Conservation (phyloP, 257 asterid species). For the Phtheirospermum japonicum region DNA sequence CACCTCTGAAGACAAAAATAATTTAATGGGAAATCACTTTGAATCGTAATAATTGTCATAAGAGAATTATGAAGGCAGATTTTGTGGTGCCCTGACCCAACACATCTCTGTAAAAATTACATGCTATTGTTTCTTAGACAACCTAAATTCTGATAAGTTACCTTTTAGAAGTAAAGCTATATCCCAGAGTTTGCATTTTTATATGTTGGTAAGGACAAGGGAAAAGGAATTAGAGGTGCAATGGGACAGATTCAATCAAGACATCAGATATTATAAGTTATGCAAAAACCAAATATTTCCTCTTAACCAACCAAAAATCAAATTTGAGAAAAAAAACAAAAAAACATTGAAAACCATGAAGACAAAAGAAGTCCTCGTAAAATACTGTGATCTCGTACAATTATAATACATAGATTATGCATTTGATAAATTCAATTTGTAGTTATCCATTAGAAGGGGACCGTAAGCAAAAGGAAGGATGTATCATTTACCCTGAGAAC, state of each 20-base stretch:
- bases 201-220: not conserved
- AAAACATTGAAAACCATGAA: not conserved
- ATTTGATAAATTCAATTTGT: not conserved
- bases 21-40: not conserved
- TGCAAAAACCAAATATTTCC: not conserved
- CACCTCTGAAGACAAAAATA: not conserved
- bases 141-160: not conserved
- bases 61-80: not conserved
- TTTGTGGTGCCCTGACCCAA: not conserved
- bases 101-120: not conserved
- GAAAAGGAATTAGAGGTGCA: not conserved
- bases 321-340: not conserved
- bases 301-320: not conserved
- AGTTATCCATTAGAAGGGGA: not conserved
- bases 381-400: constrained; percentile 1
- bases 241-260: not conserved
- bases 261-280: not conserved
- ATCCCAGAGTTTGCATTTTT: not conserved
- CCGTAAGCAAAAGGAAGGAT: not conserved
- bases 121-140: not conserved
- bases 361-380: not conserved
- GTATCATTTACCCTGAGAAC: not conserved
- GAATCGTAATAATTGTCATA: not conserved
- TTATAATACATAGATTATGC: not conserved
- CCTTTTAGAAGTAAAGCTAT: not conserved